Conservation (phyloP, 2,329 filamentous ascomycete species). For the Leptodontidium sp. region DNA sequence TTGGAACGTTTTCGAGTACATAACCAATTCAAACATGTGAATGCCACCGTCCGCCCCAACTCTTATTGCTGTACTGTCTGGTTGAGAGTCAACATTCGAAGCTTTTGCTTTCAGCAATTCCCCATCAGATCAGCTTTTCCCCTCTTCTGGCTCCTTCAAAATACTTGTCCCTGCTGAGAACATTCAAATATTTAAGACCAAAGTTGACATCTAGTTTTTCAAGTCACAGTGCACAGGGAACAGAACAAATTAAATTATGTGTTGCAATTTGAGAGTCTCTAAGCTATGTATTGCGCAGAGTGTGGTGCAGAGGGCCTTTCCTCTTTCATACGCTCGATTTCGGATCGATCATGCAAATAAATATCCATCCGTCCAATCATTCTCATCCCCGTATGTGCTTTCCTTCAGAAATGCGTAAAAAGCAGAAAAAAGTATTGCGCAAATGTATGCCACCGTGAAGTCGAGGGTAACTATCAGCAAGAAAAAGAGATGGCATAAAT, state of each 20-base stretch:
- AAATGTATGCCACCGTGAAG: slow-evolving; percentile 5
- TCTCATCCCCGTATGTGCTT: slow-evolving; percentile 1
- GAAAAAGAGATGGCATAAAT: background rate
- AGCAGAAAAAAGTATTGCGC: background rate
- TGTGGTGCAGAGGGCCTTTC: slow-evolving; percentile 12
- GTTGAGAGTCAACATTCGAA: too few relatives aligned
- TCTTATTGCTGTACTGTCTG: too few relatives aligned
- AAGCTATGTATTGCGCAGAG: slow-evolving; percentile 2
- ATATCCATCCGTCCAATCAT: slow-evolving; percentile 4
- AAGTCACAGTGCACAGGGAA: background rate
- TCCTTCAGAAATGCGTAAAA: background rate
- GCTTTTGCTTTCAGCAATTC: too few relatives aligned
- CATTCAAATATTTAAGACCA: too few relatives aligned
- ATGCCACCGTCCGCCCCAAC: too few relatives aligned
- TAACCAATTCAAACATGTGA: background rate
- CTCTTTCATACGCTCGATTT: background rate
- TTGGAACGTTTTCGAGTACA: background rate
- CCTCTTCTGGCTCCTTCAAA: too few relatives aligned
- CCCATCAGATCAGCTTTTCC: too few relatives aligned
- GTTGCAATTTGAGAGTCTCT: background rate
- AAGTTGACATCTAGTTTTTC: background rate
- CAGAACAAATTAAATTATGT: background rate
- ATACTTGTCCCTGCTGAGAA: too few relatives aligned
- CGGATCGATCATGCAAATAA: slow-evolving; percentile 8
- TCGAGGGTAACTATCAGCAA: background rate